Evolutionary conservation across 441 rosid genomes (phyloP).

Genomic region (Brassica hybrid): DNA sequence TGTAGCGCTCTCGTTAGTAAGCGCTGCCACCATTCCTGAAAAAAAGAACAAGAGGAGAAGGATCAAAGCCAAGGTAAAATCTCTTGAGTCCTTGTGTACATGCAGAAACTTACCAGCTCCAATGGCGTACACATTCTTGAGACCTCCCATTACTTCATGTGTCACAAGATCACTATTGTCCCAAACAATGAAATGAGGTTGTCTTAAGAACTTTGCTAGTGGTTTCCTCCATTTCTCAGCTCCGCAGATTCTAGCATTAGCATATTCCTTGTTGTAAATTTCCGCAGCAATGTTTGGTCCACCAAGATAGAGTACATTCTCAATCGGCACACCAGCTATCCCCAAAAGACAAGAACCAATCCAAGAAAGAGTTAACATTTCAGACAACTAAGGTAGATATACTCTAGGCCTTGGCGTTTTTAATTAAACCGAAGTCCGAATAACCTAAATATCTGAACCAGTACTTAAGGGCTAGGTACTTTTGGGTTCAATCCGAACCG

Average conservation of each 20-base stretch:
- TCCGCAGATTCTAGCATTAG: slow-evolving; percentile 98
- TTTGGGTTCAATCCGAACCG: too few relatives aligned
- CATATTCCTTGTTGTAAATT: slow-evolving; percentile 91
- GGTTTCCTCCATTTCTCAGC: slow-evolving; percentile 95
- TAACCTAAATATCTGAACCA: too few relatives aligned
- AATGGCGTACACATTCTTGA: slow-evolving; percentile 97
- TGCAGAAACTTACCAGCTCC: slow-evolving; percentile 78
- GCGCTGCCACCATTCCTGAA: too few relatives aligned
- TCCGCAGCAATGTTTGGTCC: slow-evolving; percentile 99
- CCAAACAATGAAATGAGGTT: slow-evolving; percentile 94
- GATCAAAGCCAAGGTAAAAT: too few relatives aligned
- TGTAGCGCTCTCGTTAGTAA: too few relatives aligned
- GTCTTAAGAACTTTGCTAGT: slow-evolving; percentile 87
- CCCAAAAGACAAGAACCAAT: too few relatives aligned
- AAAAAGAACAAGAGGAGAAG: too few relatives aligned
- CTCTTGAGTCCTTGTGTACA: too few relatives aligned
- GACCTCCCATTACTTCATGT: slow-evolving; percentile 90
- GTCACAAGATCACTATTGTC: slow-evolving; percentile 88
- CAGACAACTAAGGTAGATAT: too few relatives aligned
- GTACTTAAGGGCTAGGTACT: too few relatives aligned
- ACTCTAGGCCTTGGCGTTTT: too few relatives aligned
- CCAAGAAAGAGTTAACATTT: neutral
- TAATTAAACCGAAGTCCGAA: too few relatives aligned
- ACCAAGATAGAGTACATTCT: slow-evolving; percentile 91
- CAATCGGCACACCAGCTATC: slow-evolving; percentile 81